phyloP scores from a whole-genome alignment of 2,329 filamentous ascomycete genomes.

The Paraphoma sp. region DNA sequence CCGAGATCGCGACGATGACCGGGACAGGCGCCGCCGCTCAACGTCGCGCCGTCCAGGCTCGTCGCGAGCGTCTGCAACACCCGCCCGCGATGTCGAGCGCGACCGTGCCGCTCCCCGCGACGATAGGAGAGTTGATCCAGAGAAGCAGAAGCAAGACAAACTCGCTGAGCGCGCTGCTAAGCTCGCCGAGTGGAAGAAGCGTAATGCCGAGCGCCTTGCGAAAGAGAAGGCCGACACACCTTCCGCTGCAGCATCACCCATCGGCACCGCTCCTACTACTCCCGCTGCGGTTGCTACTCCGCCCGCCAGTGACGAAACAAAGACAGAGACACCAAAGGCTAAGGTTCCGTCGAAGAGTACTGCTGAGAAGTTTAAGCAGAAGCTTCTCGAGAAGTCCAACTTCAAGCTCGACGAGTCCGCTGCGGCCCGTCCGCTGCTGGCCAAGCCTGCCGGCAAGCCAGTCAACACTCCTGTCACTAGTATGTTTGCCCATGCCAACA shows the following conservation, averaged over 20 bases:
- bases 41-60: constrained; percentile 63
- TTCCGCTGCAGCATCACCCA: constrained; percentile 56
- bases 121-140: constrained; percentile 59
- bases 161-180: constrained; percentile 32
- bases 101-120: constrained; percentile 51
- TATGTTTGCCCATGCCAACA: constrained; percentile 10
- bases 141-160: constrained; percentile 32
- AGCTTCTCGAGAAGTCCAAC: constrained; percentile 48
- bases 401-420: constrained; percentile 46
- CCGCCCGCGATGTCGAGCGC: constrained; percentile 29
- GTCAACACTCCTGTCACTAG: constrained; percentile 21
- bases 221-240: constrained; percentile 70
- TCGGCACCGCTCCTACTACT: constrained; percentile 73
- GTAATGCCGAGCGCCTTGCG: constrained; percentile 52
- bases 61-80: constrained; percentile 70
- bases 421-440: constrained; percentile 35
- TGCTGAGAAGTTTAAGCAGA: constrained; percentile 74
- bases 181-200: constrained; percentile 86
- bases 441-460: constrained; percentile 35
- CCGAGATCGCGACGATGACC: constrained; percentile 67
- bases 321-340: constrained; percentile 65
- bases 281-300: constrained; percentile 54
- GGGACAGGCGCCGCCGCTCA: constrained; percentile 74
- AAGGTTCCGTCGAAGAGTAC: constrained; percentile 90
- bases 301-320: constrained; percentile 19